phyloP scores from a whole-genome alignment of 495 filamentous ascomycete genomes.

The Penicillium steckii region DNA sequence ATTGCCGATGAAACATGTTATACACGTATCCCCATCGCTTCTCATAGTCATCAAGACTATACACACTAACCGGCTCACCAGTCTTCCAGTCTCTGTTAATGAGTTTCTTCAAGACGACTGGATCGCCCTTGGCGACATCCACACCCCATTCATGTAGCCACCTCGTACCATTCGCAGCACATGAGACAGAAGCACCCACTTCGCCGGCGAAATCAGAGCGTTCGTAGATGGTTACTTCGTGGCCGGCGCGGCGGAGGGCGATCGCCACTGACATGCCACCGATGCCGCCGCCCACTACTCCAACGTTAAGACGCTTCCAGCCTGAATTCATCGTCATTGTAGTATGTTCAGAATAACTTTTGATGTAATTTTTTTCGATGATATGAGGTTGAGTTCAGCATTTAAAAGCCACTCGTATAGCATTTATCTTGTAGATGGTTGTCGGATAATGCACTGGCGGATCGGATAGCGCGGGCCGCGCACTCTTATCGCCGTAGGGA shows the following conservation, averaged over 20 bases:
- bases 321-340: neutral
- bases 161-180: constrained; percentile 44
- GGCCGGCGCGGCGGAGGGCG: constrained; percentile 61
- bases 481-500: constrained; percentile 25
- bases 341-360: neutral
- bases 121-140: constrained; percentile 43
- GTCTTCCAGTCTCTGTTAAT: constrained; percentile 52
- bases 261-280: constrained; percentile 68
- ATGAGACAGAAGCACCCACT: constrained; percentile 44
- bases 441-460: constrained; percentile 16
- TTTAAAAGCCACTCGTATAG: neutral
- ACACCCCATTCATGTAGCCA: constrained; percentile 49
- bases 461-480: constrained; percentile 14
- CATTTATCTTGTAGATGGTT: constrained; percentile 15
- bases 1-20: constrained; percentile 56
- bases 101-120: constrained; percentile 45
- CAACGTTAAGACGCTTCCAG: constrained; percentile 44
- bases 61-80: constrained; percentile 44
- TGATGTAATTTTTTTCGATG: too few relatives aligned
- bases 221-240: constrained; percentile 54
- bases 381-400: neutral
- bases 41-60: constrained; percentile 44
- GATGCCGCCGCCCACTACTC: constrained; percentile 66
- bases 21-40: constrained; percentile 47
- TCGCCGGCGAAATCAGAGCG: constrained; percentile 42